Evolutionary conservation across 192 early-diverging fungal species (phyloP), one percentile per base, ranked within the genome.

Genomic region (Thoreauomyces humboldtii): DNA sequence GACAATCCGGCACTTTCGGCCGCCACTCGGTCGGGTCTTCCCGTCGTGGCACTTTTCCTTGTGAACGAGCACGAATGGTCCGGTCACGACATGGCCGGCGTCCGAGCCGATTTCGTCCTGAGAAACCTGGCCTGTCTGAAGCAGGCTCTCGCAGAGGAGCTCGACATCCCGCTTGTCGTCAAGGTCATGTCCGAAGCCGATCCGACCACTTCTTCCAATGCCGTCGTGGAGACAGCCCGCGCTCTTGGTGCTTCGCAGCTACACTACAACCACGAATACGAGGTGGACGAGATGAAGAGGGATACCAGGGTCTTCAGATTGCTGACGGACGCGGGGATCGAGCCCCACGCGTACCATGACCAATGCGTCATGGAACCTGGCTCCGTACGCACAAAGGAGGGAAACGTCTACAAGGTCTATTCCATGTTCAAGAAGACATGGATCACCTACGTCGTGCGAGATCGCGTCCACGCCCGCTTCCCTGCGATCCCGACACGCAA

Each of bases 361-460:
- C 84, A 87, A 71, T 80, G 81, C 51, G 63, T 87, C 19, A 61
- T 86, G 2, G 63, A 68, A 9, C 87, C 87, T 4, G 73, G 71
- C 14, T 57, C 63, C 9, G 61, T 83, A 4, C 65, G 45, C 28
- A 82, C 81, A 15, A 85, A 86, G 64, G 63, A 75, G 48, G 55
- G 67, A 17, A 75, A 54, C 33, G 33, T 56, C 15, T 78, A 80
- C 44, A 76, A 65, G 0, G 76, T 83, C 0, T 89, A 77, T 55
- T 73, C 75, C 17, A 71, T 74, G 0, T 87, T 87, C 71, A 77
- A 72, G 46, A n/a, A 31, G 4, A 52, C 21, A 5, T 52, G 50
- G 50, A 76, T 70, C 32, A 68, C 44, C 46, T 57, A 12, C n/a
- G 66, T 47, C 17, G n/a, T 61, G 17, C 19, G 24, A 9, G 17